Evolutionary conservation across 2,329 filamentous ascomycete genomes (phyloP).

Genomic region (Xylariaceae sp.): DNA sequence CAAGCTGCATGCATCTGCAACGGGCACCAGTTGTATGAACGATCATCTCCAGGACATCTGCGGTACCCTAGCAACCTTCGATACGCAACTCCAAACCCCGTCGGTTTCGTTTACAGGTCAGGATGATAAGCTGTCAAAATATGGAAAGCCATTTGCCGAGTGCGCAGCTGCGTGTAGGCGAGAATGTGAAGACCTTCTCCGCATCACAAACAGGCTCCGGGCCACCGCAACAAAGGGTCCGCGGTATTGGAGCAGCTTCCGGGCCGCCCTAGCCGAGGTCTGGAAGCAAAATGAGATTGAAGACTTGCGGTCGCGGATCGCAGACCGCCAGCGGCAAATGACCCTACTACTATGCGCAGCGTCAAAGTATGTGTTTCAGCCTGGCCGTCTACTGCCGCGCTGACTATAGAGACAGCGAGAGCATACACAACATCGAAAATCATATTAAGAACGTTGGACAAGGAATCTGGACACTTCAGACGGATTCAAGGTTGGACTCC

Average conservation of each 20-base stretch:
- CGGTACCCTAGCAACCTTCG: background rate
- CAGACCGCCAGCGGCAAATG: constrained; percentile 7
- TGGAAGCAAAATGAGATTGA: constrained; percentile 8
- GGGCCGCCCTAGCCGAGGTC: constrained; percentile 6
- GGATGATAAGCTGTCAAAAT: background rate
- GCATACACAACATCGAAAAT: background rate
- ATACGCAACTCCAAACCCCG: background rate
- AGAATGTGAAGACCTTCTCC: constrained; percentile 9
- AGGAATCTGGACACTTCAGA: constrained; percentile 1
- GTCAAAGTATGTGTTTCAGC: constrained; percentile 6
- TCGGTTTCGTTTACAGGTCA: background rate
- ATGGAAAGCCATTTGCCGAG: constrained; percentile 2
- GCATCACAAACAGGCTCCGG: constrained; percentile 6
- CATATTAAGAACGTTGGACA: background rate
- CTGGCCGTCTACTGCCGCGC: background rate
- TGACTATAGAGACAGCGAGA: background rate
- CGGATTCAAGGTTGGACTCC: constrained; percentile 4
- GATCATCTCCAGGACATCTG: constrained; percentile 8
- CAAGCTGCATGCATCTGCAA: constrained; percentile 7
- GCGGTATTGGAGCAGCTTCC: constrained; percentile 7
- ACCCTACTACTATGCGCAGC: constrained; percentile 1
- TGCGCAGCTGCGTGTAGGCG: constrained; percentile 2
- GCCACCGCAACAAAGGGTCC: constrained; percentile 2
- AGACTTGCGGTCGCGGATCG: constrained; percentile 5
- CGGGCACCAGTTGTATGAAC: constrained; percentile 1